phyloP scores from a whole-genome alignment of 140 eudicot species.

The Oenanthe javanica region DNA sequence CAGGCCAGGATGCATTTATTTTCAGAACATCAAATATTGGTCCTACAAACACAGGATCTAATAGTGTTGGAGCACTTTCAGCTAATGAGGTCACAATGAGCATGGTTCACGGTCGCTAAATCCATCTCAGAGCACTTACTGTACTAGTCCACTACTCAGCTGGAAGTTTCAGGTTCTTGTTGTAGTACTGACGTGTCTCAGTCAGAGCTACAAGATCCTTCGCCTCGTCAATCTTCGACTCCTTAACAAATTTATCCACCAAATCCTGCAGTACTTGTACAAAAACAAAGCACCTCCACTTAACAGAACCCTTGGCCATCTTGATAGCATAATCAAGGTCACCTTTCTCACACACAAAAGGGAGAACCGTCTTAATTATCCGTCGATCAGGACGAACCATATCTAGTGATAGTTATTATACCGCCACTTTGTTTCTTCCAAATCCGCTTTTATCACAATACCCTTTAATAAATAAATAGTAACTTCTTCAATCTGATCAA shows the following conservation, averaged over 20 bases:
- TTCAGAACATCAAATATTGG: conserved; percentile 15
- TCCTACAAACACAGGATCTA: conserved; percentile 21
- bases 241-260: conserved; percentile 55
- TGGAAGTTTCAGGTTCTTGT: too few relatives aligned
- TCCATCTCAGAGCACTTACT: not conserved
- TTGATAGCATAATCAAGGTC: conserved; percentile 46
- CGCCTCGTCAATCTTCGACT: conserved; percentile 26
- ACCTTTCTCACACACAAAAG: conserved; percentile 33
- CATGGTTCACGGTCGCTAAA: conserved; percentile 30
- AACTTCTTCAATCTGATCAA: not conserved
- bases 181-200: too few relatives aligned
- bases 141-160: not conserved
- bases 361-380: conserved; percentile 21
- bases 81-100: conserved; percentile 21
- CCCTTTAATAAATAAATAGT: conserved; percentile 36
- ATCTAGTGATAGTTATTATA: conserved; percentile 22
- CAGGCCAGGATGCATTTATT: conserved; percentile 37
- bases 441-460: conserved; percentile 28
- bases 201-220: too few relatives aligned
- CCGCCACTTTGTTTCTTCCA: conserved; percentile 54
- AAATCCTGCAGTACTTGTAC: not conserved
- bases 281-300: not conserved
- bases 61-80: conserved; percentile 24
- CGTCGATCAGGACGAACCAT: conserved; percentile 26
- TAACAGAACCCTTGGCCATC: conserved; percentile 28